Percentiles rank a stretch among this genome's conserved stretches.
These are phyloP conservation scores for Solanum medicagineum DNA, from an alignment of 257 asterid genomes.

Conservation along the genomic window DNA sequence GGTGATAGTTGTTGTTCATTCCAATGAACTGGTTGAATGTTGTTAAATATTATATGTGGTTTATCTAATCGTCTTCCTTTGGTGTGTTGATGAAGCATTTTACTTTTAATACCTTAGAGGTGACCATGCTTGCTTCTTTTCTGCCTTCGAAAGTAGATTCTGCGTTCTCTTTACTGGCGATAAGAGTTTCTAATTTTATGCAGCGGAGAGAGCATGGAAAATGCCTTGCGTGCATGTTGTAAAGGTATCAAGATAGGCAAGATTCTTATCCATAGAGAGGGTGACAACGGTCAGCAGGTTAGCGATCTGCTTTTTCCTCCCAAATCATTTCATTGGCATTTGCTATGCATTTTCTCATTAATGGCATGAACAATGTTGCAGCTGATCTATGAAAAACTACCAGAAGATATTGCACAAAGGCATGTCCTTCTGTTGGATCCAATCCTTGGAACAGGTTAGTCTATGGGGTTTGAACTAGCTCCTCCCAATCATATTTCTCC, in stretches of 20 bases:
- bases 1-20: background rate
- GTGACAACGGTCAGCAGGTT: constrained; percentile 5
- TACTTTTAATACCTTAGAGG: background rate
- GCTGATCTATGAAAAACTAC: constrained; percentile 9
- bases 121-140: background rate
- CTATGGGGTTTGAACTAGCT: background rate
- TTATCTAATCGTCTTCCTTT: background rate
- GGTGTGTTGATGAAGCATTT: background rate
- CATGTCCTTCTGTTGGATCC: constrained; percentile 2
- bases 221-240: constrained; percentile 5
- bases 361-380: constrained; percentile 14
- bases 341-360: background rate
- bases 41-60: background rate
- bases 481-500: no score
- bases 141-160: background rate
- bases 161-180: background rate
- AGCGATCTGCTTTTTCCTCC: background rate
- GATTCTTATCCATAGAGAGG: constrained; percentile 6
- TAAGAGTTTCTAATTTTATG: background rate
- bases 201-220: constrained; percentile 84
- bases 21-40: background rate
- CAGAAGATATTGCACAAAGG: constrained; percentile 2
- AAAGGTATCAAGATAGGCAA: constrained; percentile 9
- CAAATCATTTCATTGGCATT: background rate
- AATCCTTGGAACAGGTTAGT: constrained; percentile 57